These are phyloP conservation scores for Hanseniaspora singularis DNA, from an alignment of 805 yeast genomes.

Conservation along the genomic window DNA sequence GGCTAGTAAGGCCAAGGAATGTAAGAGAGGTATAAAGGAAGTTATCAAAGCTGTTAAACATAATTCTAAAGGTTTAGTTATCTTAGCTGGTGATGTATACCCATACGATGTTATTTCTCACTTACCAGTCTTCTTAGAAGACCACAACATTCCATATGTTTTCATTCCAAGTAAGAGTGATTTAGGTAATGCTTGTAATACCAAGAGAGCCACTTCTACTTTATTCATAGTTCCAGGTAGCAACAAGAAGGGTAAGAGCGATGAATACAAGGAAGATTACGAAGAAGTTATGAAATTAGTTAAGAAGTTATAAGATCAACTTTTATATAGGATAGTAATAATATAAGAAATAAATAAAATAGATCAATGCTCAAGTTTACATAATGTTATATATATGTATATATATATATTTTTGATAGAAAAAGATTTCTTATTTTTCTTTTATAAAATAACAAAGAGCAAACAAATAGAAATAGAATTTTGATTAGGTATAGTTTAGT, in stretches of 20 bases:
- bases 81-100: slow-evolving; percentile 95
- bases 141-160: slow-evolving; percentile 75
- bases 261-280: slow-evolving; percentile 82
- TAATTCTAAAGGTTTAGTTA: slow-evolving; percentile 93
- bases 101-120: slow-evolving; percentile 97
- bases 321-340: not conserved
- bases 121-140: slow-evolving; percentile 95
- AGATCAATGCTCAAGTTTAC: no score
- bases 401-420: no score
- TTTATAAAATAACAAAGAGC: no score
- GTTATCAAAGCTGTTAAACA: slow-evolving; percentile 95
- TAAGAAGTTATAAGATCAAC: slow-evolving; percentile 23
- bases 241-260: slow-evolving; percentile 62
- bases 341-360: not conserved
- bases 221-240: slow-evolving; percentile 97
- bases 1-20: slow-evolving; percentile 96
- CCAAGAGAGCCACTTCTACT: slow-evolving; percentile 97
- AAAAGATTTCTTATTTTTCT: no score
- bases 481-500: no score
- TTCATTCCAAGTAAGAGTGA: slow-evolving; percentile 97
- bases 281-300: slow-evolving; percentile 94
- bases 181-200: slow-evolving; percentile 96
- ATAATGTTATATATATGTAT: not conserved
- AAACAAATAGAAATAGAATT: no score
- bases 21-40: slow-evolving; percentile 97